Evolutionary conservation across 2,329 filamentous ascomycete genomes (phyloP), one percentile per base, ranked within the genome.

Genomic region (Ceratocystis ficicola): DNA sequence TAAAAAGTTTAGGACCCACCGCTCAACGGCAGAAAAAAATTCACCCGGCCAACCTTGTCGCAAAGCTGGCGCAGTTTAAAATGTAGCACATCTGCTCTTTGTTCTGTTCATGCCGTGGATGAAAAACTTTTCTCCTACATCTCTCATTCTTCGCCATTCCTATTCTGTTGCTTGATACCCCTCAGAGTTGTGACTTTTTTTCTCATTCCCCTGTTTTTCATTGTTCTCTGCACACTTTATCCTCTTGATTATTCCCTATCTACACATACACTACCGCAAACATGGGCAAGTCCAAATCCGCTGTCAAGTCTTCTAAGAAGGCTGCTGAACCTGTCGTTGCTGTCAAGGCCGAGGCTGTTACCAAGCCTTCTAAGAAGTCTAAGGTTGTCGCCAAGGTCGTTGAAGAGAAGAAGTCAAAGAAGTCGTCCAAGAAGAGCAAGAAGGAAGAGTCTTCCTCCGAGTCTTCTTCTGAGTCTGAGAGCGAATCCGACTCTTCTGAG

Each of bases 261-360:
- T 66, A 66, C 67, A 69, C 68, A 71, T 68, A 68, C 68, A 66
- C 68, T 65, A 70, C 65, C 69, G 67, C 76, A 74, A 80, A 71
- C 75, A 88, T 87, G 85, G 84, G 80, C 75, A 87, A 87, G 77
- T 77, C 80, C 65, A 88, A 87, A 79, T 81, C 86, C 73, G 78
- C 79, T 46, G 62, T 57, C 75, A 82, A 77, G 74, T 74, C 80
- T 74, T 79, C 76, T 17, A 79, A 76, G 25, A 67, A 67, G 66
- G 83, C 83, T 77, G 73, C 80, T 70, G 79, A 81, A 73, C 74
- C 77, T 68, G 73, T 79, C 71, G 75, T 77, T 72, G 52, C 62
- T 44, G 62, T 64, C 52, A 67, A 67, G 64, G 59, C 61, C 73
- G 77, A 80, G 70, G 82, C 83, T 70, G 80, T 89, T 72, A 83